phyloP scores from a whole-genome alignment of 2,329 filamentous ascomycete genomes.

The Cryphonectria parasitica region DNA sequence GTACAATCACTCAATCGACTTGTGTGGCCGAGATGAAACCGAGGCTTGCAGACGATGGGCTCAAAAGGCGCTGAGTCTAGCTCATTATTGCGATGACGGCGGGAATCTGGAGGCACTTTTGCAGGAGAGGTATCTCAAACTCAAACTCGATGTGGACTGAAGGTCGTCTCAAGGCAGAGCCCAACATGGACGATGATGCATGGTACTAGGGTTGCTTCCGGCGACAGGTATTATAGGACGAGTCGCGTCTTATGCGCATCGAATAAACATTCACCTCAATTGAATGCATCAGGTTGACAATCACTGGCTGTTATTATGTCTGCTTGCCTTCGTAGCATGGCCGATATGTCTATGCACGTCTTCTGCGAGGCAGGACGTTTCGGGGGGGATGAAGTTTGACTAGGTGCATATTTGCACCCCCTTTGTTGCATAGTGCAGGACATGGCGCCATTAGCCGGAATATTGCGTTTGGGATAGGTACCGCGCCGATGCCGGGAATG shows the following conservation, averaged over 20 bases:
- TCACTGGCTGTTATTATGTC: not conserved
- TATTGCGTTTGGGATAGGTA: conserved; percentile 10
- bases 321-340: not conserved
- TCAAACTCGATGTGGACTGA: conserved; percentile 38
- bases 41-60: conserved; percentile 64
- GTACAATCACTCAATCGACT: conserved; percentile 73
- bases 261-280: not conserved
- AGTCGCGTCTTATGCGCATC: not conserved
- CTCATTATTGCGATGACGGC: conserved; percentile 60
- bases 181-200: not conserved
- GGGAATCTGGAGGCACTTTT: conserved; percentile 50
- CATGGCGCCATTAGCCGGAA: conserved; percentile 12
- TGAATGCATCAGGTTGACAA: too few species aligned
- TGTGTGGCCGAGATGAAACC: conserved; percentile 60
- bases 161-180: not conserved
- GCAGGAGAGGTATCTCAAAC: conserved; percentile 47
- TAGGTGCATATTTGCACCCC: conserved; percentile 9
- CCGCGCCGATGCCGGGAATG: conserved; percentile 20
- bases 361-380: not conserved
- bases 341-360: not conserved
- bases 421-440: conserved; percentile 8
- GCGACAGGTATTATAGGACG: not conserved
- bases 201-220: not conserved
- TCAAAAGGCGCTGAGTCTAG: conserved; percentile 63
- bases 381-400: conserved; percentile 4